Conservation (phyloP, 1,139 yeast species). For the Yamadazyma atmosphaerica region DNA sequence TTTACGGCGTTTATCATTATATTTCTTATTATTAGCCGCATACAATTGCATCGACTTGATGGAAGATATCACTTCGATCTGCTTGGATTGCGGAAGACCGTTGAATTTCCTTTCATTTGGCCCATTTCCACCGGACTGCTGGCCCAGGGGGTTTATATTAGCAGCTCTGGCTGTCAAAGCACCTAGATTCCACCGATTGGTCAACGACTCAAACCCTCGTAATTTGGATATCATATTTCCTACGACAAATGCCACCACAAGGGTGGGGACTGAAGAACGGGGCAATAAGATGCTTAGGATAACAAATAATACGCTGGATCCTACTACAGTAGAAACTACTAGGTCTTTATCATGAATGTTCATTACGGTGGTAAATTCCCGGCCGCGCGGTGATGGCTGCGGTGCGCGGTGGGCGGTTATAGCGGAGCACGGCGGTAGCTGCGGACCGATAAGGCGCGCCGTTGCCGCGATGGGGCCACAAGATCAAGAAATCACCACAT, state of each 20-base stretch:
- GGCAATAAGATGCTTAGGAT: conserved; percentile 8
- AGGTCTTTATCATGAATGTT: conserved; percentile 12
- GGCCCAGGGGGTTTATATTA: conserved; percentile 1
- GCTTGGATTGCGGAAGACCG: conserved; percentile 8
- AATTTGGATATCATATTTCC: conserved; percentile 36
- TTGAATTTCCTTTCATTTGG: conserved; percentile 4
- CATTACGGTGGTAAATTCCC: conserved; percentile 2
- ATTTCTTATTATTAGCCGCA: conserved; percentile 32
- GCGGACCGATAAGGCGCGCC: no score
- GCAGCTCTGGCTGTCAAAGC: background rate
- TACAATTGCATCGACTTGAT: conserved; percentile 53
- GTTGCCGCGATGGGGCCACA: no score
- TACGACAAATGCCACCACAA: conserved; percentile 30
- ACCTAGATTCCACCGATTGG: conserved; percentile 13
- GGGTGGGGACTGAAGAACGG: conserved; percentile 28
- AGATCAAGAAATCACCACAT: no score
- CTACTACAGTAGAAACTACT: conserved; percentile 9
- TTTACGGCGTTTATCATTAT: conserved; percentile 47
- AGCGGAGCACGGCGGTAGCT: no score
- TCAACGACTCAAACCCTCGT: conserved; percentile 10
- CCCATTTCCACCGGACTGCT: background rate
- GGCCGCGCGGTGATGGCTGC: background rate
- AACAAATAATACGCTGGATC: conserved; percentile 12
- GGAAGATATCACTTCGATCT: conserved; percentile 47
- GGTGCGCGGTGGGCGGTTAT: background rate